Evolutionary conservation across 2,329 filamentous ascomycete genomes (phyloP).

Genomic region (Xylaria sp.): DNA sequence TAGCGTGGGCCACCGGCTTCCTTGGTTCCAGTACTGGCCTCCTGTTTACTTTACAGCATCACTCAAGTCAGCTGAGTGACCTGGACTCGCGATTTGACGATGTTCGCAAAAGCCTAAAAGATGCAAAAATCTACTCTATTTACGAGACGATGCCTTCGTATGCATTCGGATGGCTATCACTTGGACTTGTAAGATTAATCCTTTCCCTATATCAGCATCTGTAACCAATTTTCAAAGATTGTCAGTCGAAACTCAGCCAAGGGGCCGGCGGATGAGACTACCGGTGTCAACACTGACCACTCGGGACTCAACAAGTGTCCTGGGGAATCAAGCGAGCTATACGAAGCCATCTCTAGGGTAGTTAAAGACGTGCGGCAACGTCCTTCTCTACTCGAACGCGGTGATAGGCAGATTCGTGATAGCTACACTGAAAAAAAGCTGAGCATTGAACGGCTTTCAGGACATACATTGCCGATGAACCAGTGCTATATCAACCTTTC

Average conservation of each 20-base stretch:
- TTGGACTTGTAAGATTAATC: slow-evolving; percentile 6
- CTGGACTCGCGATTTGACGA: slow-evolving; percentile 13
- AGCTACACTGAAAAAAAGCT: background rate
- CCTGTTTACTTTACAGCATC: slow-evolving; percentile 1
- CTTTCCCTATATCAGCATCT: background rate
- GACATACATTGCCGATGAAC: background rate
- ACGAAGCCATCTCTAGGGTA: background rate
- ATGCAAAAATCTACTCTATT: slow-evolving; percentile 7
- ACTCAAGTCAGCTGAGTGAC: slow-evolving; percentile 6
- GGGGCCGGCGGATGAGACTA: background rate
- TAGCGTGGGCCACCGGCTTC: slow-evolving; percentile 1
- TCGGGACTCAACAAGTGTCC: slow-evolving; percentile 12
- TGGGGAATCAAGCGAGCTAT: background rate
- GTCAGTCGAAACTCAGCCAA: slow-evolving; percentile 11
- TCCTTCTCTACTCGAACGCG: slow-evolving; percentile 16
- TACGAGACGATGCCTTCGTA: slow-evolving; percentile 7
- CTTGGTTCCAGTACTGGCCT: slow-evolving; percentile 16
- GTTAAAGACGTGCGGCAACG: background rate
- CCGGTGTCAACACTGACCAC: slow-evolving; percentile 9
- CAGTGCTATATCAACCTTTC: slow-evolving; percentile 18
- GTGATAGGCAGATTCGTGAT: slow-evolving; percentile 14
- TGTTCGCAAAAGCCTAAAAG: slow-evolving; percentile 4
- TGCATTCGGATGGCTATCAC: slow-evolving; percentile 1
- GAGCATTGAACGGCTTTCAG: background rate
- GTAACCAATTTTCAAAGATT: background rate